phyloP scores from a whole-genome alignment of 805 yeast genomes.

The Sugiyamaella valdiviana region DNA sequence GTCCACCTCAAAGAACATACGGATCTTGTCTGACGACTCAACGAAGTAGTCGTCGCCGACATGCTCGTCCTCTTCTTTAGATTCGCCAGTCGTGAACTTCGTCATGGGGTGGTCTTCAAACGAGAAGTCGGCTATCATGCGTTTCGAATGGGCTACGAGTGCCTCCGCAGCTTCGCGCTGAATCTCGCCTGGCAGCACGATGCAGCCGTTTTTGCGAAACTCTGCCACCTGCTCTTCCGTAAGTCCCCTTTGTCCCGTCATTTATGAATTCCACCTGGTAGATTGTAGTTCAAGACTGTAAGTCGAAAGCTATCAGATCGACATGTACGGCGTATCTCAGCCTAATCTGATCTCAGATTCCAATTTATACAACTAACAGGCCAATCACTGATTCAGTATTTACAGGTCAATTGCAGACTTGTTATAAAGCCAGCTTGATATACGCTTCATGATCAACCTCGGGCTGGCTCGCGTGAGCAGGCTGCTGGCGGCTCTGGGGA shows the following conservation, averaged over 20 bases:
- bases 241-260: conserved; percentile 25
- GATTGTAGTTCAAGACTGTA: too few relatives aligned
- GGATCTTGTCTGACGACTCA: conserved; percentile 60
- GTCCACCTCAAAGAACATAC: conserved; percentile 64
- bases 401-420: too few relatives aligned
- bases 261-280: too few relatives aligned
- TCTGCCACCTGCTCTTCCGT: conserved; percentile 44
- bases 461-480: conserved; percentile 48
- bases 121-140: conserved; percentile 46
- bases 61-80: conserved; percentile 42
- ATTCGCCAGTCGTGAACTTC: conserved; percentile 53
- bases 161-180: conserved; percentile 35
- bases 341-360: too few relatives aligned
- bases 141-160: conserved; percentile 40
- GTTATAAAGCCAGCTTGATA: neutral
- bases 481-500: conserved; percentile 49
- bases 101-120: conserved; percentile 58
- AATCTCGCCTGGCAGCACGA: conserved; percentile 54
- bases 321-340: too few relatives aligned
- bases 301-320: too few relatives aligned
- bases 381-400: too few relatives aligned
- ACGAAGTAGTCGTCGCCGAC: conserved; percentile 70
- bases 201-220: conserved; percentile 52
- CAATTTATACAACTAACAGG: too few relatives aligned
- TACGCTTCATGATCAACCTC: conserved; percentile 40